Conservation (phyloP, 176 grass and related monocot species). For the Oryza coarctata region DNA sequence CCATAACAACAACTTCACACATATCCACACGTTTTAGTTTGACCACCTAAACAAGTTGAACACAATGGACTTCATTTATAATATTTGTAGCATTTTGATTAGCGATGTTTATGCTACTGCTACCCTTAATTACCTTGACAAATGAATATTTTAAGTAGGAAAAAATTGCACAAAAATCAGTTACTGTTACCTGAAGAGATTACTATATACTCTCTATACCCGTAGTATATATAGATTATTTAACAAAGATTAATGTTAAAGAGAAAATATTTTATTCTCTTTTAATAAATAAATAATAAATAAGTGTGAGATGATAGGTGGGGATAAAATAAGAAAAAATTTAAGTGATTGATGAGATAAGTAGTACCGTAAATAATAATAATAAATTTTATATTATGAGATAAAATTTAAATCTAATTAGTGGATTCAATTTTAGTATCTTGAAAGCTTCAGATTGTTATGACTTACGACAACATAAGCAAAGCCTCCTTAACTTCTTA, state of each 20-base stretch:
- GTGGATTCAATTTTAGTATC: conserved; percentile 16
- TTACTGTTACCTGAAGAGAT: too few relatives aligned
- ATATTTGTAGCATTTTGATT: background rate
- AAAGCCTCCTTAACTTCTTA: conserved; percentile 41
- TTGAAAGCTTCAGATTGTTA: conserved; percentile 18
- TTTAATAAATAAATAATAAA: too few relatives aligned
- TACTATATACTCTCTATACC: too few relatives aligned
- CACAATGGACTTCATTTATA: background rate
- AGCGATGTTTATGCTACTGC: background rate
- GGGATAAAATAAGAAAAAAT: too few relatives aligned
- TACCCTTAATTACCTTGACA: background rate
- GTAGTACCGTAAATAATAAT: too few relatives aligned
- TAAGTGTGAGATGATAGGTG: background rate
- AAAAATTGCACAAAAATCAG: background rate
- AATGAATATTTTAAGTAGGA: background rate
- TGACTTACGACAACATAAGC: conserved; percentile 29
- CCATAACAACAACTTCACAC: conserved; percentile 3
- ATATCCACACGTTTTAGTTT: background rate
- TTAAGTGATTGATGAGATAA: too few relatives aligned
- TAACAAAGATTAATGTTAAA: too few relatives aligned
- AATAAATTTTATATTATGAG: too few relatives aligned
- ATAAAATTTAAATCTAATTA: too few relatives aligned
- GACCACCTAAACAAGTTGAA: background rate
- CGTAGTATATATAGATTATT: too few relatives aligned
- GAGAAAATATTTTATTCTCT: too few relatives aligned